These are phyloP conservation scores for Podaxis sp. DNA, from an alignment of 768 basidiomycete genomes.

Conservation along the genomic window DNA sequence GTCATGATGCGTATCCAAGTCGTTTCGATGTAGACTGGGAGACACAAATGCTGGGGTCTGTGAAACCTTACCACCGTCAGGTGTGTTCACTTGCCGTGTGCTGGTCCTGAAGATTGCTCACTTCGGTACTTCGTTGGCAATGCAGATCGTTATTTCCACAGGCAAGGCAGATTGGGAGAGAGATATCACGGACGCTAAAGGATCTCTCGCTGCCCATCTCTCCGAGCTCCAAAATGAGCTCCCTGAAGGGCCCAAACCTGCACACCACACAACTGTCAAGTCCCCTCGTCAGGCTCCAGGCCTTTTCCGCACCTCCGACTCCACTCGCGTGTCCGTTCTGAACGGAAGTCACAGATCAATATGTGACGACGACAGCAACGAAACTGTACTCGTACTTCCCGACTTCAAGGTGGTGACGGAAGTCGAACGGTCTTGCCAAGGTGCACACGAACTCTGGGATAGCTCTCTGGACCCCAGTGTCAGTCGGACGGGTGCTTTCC, in stretches of 20 bases:
- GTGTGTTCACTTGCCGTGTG: conserved; percentile 33
- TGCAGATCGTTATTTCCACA: conserved; percentile 83
- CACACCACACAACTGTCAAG: conserved; percentile 25
- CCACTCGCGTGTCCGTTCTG: conserved; percentile 64
- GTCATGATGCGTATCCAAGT: conserved; percentile 60
- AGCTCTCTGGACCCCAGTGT: conserved; percentile 60
- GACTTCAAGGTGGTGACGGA: conserved; percentile 86
- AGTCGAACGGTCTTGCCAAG: conserved; percentile 59
- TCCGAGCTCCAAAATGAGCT: conserved; percentile 29
- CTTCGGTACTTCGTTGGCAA: conserved; percentile 13
- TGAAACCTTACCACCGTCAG: conserved; percentile 83
- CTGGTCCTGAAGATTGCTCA: neutral
- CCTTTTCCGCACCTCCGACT: conserved; percentile 56
- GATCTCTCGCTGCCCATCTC: conserved; percentile 69
- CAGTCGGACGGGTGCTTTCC: conserved; percentile 43
- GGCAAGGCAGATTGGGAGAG: conserved; percentile 87
- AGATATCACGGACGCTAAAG: conserved; percentile 71
- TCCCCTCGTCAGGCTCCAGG: conserved; percentile 41
- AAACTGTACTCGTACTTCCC: conserved; percentile 88
- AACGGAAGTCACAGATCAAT: conserved; percentile 83
- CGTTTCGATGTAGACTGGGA: conserved; percentile 80
- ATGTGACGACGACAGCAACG: conserved; percentile 58
- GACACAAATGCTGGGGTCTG: conserved; percentile 79
- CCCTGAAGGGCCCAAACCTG: conserved; percentile 23
- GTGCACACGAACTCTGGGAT: conserved; percentile 71